Evolutionary conservation across 1,284 basidiomycete species (phyloP), one percentile per base, ranked within the genome.

Genomic region (Ceratobasidium sp.): DNA sequence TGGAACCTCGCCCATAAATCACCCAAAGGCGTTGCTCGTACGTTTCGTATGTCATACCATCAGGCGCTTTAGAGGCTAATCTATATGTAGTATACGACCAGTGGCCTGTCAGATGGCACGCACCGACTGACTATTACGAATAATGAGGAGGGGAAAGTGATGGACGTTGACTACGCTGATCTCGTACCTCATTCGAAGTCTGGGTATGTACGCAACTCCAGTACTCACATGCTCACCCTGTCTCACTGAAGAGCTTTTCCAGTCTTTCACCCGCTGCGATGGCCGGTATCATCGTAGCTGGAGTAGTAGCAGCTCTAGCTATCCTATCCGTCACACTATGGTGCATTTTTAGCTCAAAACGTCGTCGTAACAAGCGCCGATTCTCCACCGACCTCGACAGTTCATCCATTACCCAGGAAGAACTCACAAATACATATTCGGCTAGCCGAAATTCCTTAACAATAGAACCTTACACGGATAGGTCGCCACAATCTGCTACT

Each of bases 131-230:
- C 22, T 19, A 44, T 63, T 3, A 63, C 60, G 15, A 63, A 63
- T 63, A 19, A 24, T n/a, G 41, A 63, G 36, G 41, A 47, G 7
- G 57, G 57, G 14, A 63, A 63, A 63, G 27, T 47, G 24, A 22
- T 63, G n/a, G 36, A 45, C 44, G 24, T 63, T 22, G 60, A 63
- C 41, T 45, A 45, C 24, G 60, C n/a, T 7, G 60, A 63, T 15
- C 22, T 63, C 14, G 41, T 63, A 19, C 41, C 60, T 11, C 60
- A 24, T 33, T 29, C 57, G 11, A 24, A 41, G 19, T 33, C 57
- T 29, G 24, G 36, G 29, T 41, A n/a, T 19, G 31, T 41, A 41
- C 36, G 36, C 36, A 41, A 4, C 36, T 41, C 36, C 36, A 41
- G 11, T 11, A 41, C 11, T 41, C 36, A 41, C n/a, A n/a, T n/a